Evolutionary conservation across 2,329 filamentous ascomycete species (phyloP).

Genomic region (Macroventuria anomochaeta): DNA sequence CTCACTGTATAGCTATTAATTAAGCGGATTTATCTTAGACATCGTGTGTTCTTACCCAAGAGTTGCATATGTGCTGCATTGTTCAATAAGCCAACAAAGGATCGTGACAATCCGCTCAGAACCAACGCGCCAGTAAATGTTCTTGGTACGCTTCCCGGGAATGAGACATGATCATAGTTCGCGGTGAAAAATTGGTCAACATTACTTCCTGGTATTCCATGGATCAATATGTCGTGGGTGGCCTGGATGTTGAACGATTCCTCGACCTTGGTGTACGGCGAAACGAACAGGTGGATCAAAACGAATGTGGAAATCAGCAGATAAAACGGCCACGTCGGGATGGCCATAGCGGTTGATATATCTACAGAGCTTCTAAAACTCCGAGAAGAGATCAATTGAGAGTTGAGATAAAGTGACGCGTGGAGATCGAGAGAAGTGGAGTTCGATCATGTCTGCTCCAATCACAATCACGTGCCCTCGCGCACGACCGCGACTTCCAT

Average conservation of each 20-base stretch:
- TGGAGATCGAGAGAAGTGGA: background rate
- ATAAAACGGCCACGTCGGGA: constrained; percentile 35
- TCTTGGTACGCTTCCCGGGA: constrained; percentile 88
- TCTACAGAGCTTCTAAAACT: background rate
- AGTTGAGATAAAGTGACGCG: background rate
- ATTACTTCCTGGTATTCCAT: constrained; percentile 72
- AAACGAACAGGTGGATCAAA: constrained; percentile 71
- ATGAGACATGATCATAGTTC: constrained; percentile 87
- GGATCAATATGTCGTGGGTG: constrained; percentile 83
- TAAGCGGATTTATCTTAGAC: background rate
- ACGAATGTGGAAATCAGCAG: constrained; percentile 41
- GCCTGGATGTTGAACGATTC: constrained; percentile 99
- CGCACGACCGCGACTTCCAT: constrained; percentile 16
- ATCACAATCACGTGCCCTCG: constrained; percentile 35
- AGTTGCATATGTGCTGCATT: constrained; percentile 64
- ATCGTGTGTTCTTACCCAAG: constrained; percentile 53
- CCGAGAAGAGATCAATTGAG: background rate
- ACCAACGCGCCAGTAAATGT: constrained; percentile 85
- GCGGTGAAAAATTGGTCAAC: constrained; percentile 61
- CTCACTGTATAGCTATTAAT: constrained; percentile 61
- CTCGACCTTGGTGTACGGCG: constrained; percentile 96
- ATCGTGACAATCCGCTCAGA: constrained; percentile 74
- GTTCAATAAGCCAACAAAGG: constrained; percentile 64
- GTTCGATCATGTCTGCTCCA: background rate
- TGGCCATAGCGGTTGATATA: constrained; percentile 26